Percentiles rank a stretch among this genome's conserved stretches.
Conservation (phyloP, 768 basidiomycete genomes). For the Trametes sanguinea region DNA sequence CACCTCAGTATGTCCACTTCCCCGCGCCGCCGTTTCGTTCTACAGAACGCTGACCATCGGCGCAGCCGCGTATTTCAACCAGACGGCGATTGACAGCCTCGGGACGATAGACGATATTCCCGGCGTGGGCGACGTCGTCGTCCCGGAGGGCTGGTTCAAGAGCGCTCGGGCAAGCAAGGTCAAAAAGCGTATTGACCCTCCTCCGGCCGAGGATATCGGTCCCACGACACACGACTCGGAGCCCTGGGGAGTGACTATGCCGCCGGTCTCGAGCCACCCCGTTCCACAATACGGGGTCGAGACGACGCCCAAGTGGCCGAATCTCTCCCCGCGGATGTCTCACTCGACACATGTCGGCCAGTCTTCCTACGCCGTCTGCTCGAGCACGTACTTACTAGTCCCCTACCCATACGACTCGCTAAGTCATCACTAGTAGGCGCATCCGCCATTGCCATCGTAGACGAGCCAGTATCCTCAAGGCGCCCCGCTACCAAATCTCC, state of each 20-base stretch:
- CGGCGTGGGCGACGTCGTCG: slow-evolving; percentile 61
- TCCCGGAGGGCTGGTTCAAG: slow-evolving; percentile 78
- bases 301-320: slow-evolving; percentile 13
- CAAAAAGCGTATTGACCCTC: slow-evolving; percentile 32
- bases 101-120: slow-evolving; percentile 71
- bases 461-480: too few relatives aligned
- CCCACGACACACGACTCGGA: slow-evolving; percentile 26
- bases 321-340: slow-evolving; percentile 4
- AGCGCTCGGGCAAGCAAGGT: slow-evolving; percentile 71
- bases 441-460: not conserved
- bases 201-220: slow-evolving; percentile 27
- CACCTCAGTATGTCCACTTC: slow-evolving; percentile 47
- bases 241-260: slow-evolving; percentile 26
- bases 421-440: not conserved
- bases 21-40: not conserved
- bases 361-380: slow-evolving; percentile 9
- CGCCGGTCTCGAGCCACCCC: slow-evolving; percentile 8
- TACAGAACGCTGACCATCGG: not conserved
- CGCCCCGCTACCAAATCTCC: too few relatives aligned
- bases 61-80: slow-evolving; percentile 83
- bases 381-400: slow-evolving; percentile 13
- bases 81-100: slow-evolving; percentile 69
- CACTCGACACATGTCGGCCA: slow-evolving; percentile 6
- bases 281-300: slow-evolving; percentile 12
- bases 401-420: slow-evolving; percentile 18